Base-by-base conservation (phyloP, 495 filamentous ascomycete genomes). In the Penicillium nucicola region DNA sequence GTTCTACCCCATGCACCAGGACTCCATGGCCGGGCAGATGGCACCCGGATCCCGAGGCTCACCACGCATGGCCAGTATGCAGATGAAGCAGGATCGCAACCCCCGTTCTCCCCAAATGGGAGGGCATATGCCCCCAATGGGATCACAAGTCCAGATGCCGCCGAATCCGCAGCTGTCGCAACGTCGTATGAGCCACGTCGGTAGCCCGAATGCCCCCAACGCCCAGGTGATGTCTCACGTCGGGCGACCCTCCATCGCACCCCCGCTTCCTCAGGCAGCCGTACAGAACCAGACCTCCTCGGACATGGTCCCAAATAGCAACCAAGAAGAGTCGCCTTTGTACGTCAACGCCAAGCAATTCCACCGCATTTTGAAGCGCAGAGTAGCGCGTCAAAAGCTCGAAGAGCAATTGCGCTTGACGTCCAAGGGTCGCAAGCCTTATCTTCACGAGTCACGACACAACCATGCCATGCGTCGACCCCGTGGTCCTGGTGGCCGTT, bases 291-390 rank as follows among this genome's bases (percentile, higher is more conserved):
- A 88, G 39, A 81, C 87, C 44, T 95, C 90, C 1, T 89, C 90
- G 1, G 93, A 96, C 57, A 80, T 93, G 64, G 81, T 86, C 1
- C 77, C 86, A 3, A 83, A 86, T 2, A 72, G 71, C 23, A 87
- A 60, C 43, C 62, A 87, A 12, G 93, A 97, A 68, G 93, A 98
- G 66, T 91, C 93, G 5, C 93, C 93, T 0, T 76, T 98, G 7
- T 98, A 97, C 56, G 93, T 98, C 61, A 98, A 98, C 61, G 93
- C 93, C 2, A 98, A 98, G 68, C 93, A 98, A 64, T 98, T 98
- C 59, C 93, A 98, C 65, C 87, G 93, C 9, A 98, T 98, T 48
- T 69, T 98, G 42, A 98, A 98, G 72, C 80, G 93, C 35, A 79
- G 93, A 30, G 89, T 97, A 53, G 93, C 93, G 3, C 82, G 93